These are phyloP conservation scores for Trichoderma sp. DNA, from an alignment of 2,329 filamentous ascomycete genomes.

Conservation along the genomic window DNA sequence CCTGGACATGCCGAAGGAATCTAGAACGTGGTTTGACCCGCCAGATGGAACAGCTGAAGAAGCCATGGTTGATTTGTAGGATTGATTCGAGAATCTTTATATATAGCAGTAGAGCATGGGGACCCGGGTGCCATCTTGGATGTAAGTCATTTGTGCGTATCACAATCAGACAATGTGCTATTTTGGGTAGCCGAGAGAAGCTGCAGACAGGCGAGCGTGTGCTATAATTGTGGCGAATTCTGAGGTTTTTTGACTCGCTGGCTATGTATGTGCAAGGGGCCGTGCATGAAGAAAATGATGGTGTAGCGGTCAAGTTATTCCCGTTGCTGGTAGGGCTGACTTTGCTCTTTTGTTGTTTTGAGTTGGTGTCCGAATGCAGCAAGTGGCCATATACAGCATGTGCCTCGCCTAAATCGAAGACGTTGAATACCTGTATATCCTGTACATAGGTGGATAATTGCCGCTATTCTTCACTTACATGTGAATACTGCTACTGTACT, in stretches of 20 bases:
- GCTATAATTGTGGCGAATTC: neutral
- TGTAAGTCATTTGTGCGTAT: neutral
- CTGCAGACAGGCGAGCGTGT: constrained; percentile 4
- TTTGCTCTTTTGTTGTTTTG: neutral
- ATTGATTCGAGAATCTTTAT: neutral
- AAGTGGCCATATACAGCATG: neutral
- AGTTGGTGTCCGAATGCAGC: neutral
- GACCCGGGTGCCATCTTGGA: neutral
- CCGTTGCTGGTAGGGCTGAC: constrained; percentile 18
- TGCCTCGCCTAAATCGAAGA: neutral
- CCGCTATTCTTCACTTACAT: neutral
- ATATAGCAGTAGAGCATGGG: constrained; percentile 1
- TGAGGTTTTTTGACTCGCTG: neutral
- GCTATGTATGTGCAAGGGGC: neutral
- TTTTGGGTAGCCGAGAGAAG: constrained; percentile 10
- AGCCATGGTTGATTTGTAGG: neutral
- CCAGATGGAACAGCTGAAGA: neutral
- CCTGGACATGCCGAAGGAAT: neutral
- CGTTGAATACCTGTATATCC: neutral
- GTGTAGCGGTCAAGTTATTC: constrained; percentile 14
- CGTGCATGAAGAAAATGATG: neutral
- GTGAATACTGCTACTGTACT: neutral
- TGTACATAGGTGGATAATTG: too few species aligned
- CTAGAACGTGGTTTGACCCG: constrained; percentile 2
- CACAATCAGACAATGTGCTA: neutral